Evolutionary conservation across 768 basidiomycete species (phyloP), one percentile per base, ranked within the genome.

Genomic region (Kwoniella pini): DNA sequence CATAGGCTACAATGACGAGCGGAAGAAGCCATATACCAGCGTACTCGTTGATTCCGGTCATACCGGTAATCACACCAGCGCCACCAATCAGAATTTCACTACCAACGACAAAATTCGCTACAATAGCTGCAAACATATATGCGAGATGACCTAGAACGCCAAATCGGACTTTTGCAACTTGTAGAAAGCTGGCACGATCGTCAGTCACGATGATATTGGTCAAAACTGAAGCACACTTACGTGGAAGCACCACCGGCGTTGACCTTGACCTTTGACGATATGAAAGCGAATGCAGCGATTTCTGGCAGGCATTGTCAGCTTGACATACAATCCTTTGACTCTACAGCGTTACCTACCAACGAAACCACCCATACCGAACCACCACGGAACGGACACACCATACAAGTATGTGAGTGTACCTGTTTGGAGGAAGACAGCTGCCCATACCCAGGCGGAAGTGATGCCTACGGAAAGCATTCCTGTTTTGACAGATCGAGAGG

Each of bases 11-110:
- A 22, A 60, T 60, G 30, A 60, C 59, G 7, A 36, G 24, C 1
- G 59, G 59, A 11, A 60, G 59, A 10, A 60, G 27, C 59, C 59
- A 60, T 28, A 60, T 54, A 6, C 40, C 59, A 7, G 59, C 59
- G 28, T 49, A 49, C 42, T 44, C 39, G 33, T 51, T 60, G 45
- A 60, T 60, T 21, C 59, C 59, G 4, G 59, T 60, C 51, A 60
- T 60, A 13, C 59, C 59, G 28, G 51, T 38, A 50, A 60, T 53
- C 27, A 60, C 59, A 31, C 59, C 59, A 15, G 59, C 59, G 21
- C 59, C 59, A n/a, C 59, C 59, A 42, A 54, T 60, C 19, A 60
- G 52, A 27, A 60, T 60, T 42, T 60, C 59, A 36, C 51, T 54
- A 19, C 59, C 59, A 15, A 60, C 59, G 30, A 60, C 59, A 15